Base-by-base conservation (phyloP, 805 yeast genomes). In the Candida tammaniensis region DNA sequence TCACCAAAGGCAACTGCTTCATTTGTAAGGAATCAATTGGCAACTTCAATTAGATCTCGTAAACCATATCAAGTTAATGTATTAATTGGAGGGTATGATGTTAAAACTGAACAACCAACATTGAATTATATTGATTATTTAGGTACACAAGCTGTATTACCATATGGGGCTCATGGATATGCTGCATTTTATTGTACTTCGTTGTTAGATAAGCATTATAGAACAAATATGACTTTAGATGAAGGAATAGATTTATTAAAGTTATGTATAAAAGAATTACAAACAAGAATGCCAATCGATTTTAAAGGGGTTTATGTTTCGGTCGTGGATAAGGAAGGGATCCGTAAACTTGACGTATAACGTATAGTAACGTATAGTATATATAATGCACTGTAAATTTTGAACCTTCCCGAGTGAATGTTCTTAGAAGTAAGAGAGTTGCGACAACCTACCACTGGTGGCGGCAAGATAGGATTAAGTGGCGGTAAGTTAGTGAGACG, bases 121-220 rank as follows among this genome's bases (percentile, higher is more conserved):
- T 71, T 93, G 51, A 81, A 84, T 53, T 87, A 91, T 82, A 84
- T 93, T 47, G 98, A 93, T 57, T 93, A 93, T 59, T 67, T 93
- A 46, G 98, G 98, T 6, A 86, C 98, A 2, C 78, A 82, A 46
- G 95, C 82, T 11, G 86, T 82, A 41, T 70, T 93, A 39, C 98
- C 98, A 11, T 93, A 93, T 55, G 96, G 94, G 12, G 98, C 98
- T 2, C 98, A 93, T 58, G 98, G 98, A 9, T 93, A 93, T 55
- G 95, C 98, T n/a, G 95, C 94, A 1, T 93, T 91, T 62, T 93
- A 93, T 59, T 80, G 95, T 20, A 74, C 87, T 59, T 85, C 98
- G 2, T 67, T 91, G 44, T 71, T 93, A 47, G 98, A 93, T 66
- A 88, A 82, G 48, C 96, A 88, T 62, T 88, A 89, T 64, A 75